Percentiles rank a stretch among this genome's conserved stretches.
Conservation (phyloP, 306 rosid genomes). For the Glycyrrhiza uralensis region DNA sequence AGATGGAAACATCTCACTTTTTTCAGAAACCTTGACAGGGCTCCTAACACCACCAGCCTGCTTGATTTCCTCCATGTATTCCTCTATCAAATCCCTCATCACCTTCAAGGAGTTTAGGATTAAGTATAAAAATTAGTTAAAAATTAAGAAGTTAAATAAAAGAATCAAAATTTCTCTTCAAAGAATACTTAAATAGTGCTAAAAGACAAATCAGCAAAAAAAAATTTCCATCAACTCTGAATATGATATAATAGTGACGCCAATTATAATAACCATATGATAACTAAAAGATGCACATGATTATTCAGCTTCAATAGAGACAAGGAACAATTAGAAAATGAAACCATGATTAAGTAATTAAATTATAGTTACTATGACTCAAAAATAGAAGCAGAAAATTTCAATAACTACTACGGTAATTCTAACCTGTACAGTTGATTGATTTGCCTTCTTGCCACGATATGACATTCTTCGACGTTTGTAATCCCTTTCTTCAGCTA, state of each 20-base stretch:
- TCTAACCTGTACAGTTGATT: slow-evolving; percentile 69
- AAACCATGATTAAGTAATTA: neutral
- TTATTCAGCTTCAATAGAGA: slow-evolving; percentile 1
- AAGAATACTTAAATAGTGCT: neutral
- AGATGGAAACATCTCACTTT: slow-evolving; percentile 30
- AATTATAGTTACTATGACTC: neutral
- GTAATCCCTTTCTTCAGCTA: slow-evolving; percentile 96
- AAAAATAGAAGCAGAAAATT: slow-evolving; percentile 4
- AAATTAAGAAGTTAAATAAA: neutral
- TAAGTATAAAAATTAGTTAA: neutral
- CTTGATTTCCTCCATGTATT: slow-evolving; percentile 78
- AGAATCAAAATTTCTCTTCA: neutral
- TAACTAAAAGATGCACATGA: neutral
- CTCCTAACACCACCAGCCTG: slow-evolving; percentile 67
- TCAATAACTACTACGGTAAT: slow-evolving; percentile 8
- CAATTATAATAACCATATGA: neutral
- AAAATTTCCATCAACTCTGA: neutral
- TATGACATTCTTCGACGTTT: slow-evolving; percentile 95
- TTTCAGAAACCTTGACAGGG: slow-evolving; percentile 49
- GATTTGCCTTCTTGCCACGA: slow-evolving; percentile 85
- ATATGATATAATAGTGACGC: neutral
- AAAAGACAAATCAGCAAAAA: neutral
- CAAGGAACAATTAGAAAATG: neutral
- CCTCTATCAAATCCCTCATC: slow-evolving; percentile 75
- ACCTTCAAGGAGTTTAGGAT: slow-evolving; percentile 48